These are phyloP conservation scores for Penicillium simplicissimum DNA, from an alignment of 495 filamentous ascomycete species.

Conservation along the genomic window DNA sequence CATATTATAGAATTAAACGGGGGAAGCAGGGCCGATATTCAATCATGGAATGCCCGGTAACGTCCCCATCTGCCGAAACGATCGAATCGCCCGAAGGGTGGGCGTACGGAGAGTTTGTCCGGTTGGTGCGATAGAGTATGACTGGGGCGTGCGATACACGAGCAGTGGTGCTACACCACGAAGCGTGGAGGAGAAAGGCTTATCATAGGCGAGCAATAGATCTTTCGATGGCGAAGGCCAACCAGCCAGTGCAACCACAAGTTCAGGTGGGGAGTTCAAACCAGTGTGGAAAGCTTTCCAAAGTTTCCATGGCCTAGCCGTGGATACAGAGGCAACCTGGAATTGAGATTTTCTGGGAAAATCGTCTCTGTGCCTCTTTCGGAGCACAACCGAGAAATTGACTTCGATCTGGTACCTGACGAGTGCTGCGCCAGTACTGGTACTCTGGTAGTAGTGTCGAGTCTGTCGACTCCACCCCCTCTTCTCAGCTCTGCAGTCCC, in stretches of 20 bases:
- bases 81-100: constrained; percentile 13
- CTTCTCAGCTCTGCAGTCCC: not conserved
- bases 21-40: not conserved
- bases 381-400: not conserved
- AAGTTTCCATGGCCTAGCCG: too few species aligned
- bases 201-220: constrained; percentile 19
- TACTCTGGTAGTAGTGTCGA: not conserved
- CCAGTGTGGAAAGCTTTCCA: constrained; percentile 16
- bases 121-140: constrained; percentile 18
- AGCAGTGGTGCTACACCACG: not conserved
- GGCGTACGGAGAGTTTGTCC: constrained; percentile 16
- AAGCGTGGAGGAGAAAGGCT: constrained; percentile 13
- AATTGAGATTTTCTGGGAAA: constrained; percentile 10
- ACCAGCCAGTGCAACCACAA: too few species aligned
- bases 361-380: constrained; percentile 11
- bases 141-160: constrained; percentile 16
- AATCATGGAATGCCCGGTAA: constrained; percentile 23
- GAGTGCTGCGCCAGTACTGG: constrained; percentile 6
- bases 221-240: constrained; percentile 19
- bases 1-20: constrained; percentile 22
- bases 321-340: constrained; percentile 10
- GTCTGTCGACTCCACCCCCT: constrained; percentile 6
- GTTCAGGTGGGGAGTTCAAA: not conserved
- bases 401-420: constrained; percentile 21
- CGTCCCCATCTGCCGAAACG: constrained; percentile 21